A percentile compares a stretch with the other conserved stretches of the same genome.
These are phyloP conservation scores for Pterocarpus macrocarpus DNA, from an alignment of 306 rosid genomes.

Conservation along the genomic window DNA sequence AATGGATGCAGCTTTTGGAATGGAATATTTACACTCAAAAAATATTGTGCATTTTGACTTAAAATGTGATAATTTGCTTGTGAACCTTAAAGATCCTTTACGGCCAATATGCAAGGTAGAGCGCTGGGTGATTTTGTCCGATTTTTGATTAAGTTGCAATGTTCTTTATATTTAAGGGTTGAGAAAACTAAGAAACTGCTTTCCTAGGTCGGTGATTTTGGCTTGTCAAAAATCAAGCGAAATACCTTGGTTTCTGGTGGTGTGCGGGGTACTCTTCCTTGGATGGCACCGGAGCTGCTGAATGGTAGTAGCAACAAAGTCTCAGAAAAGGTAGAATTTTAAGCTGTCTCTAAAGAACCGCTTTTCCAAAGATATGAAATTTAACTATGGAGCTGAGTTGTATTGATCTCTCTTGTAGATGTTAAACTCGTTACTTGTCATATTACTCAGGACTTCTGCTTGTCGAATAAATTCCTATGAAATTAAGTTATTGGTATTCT, in stretches of 20 bases:
- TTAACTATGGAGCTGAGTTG: constrained; percentile 20
- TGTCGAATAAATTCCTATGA: constrained; percentile 3
- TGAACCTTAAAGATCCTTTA: constrained; percentile 84
- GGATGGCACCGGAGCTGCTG: constrained; percentile 98
- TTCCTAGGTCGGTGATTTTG: constrained; percentile 92
- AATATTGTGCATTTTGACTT: constrained; percentile 94
- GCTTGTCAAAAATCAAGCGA: constrained; percentile 92
- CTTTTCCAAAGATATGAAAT: constrained; percentile 13
- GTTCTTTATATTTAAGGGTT: neutral
- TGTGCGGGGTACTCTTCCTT: constrained; percentile 92
- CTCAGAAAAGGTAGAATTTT: constrained; percentile 79
- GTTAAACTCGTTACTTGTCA: constrained; percentile 15
- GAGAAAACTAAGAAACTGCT: constrained; percentile 21
- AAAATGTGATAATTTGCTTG: constrained; percentile 95
- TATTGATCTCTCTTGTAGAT: constrained; percentile 35
- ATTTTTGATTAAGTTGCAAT: constrained; percentile 21
- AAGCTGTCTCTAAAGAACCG: constrained; percentile 32
- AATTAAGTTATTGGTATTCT: constrained; percentile 9
- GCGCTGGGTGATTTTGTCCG: neutral
- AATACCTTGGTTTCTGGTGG: constrained; percentile 96
- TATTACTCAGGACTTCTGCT: constrained; percentile 10
- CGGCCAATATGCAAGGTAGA: constrained; percentile 94
- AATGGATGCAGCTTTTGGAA: constrained; percentile 98
- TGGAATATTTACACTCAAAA: constrained; percentile 96
- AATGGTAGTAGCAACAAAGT: constrained; percentile 94